A percentile compares a stretch with the other conserved stretches of the same genome.
These are phyloP conservation scores for Paratinospora sagittata DNA, from an alignment of 164 flowering plant genomes.

Conservation along the genomic window DNA sequence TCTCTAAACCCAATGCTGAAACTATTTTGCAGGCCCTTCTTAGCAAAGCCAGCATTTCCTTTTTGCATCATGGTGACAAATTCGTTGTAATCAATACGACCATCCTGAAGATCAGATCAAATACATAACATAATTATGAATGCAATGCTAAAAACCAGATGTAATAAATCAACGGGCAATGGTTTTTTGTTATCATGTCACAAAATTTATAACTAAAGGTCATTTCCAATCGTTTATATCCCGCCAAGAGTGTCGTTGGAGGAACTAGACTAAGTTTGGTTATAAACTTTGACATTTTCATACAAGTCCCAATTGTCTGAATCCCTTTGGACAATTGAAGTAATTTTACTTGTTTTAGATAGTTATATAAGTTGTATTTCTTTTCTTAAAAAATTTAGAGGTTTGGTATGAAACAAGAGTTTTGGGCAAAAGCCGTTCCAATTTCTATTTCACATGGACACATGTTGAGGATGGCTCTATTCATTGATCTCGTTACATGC, in stretches of 20 bases:
- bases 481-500: background rate
- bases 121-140: background rate
- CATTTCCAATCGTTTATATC: too few species aligned
- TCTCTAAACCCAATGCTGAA: constrained; percentile 52
- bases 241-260: too few species aligned
- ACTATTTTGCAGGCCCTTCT: constrained; percentile 31
- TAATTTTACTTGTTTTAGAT: too few species aligned
- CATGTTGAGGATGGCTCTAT: background rate
- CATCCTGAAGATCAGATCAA: constrained; percentile 66
- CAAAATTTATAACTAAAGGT: too few species aligned
- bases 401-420: too few species aligned
- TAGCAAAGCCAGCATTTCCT: constrained; percentile 49
- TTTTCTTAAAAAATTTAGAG: too few species aligned
- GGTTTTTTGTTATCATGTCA: too few species aligned
- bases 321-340: background rate
- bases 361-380: too few species aligned
- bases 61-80: constrained; percentile 89
- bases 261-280: too few species aligned
- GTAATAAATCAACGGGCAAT: too few species aligned
- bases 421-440: too few species aligned
- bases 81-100: constrained; percentile 78
- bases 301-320: background rate
- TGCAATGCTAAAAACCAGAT: background rate
- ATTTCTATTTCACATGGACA: too few species aligned
- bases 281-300: background rate